Conservation (phyloP, 148 eudicot genomes). For the Vaccinium macrocarpon region DNA sequence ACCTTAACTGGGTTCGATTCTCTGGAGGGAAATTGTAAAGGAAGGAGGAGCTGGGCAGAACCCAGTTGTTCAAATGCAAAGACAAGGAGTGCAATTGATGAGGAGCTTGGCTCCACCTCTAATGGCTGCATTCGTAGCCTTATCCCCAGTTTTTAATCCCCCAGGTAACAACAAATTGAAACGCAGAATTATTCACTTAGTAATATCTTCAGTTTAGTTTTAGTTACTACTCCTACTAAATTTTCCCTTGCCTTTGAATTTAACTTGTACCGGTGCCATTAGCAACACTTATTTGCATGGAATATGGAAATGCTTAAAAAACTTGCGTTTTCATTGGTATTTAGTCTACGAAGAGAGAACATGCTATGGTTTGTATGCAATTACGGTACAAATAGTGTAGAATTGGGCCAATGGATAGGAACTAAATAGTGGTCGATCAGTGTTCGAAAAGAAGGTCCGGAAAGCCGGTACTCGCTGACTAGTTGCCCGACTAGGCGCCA, state of each 20-base stretch:
- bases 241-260: neutral
- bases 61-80: slow-evolving; percentile 10
- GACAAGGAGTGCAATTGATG: neutral
- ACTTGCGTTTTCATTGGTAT: neutral
- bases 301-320: neutral
- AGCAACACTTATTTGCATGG: neutral
- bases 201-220: too few species aligned
- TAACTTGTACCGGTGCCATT: neutral
- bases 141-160: slow-evolving; percentile 30
- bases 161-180: slow-evolving; percentile 19
- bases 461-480: too few species aligned
- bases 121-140: slow-evolving; percentile 34
- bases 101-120: slow-evolving; percentile 25
- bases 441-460: too few species aligned
- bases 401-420: neutral
- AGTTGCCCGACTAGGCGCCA: too few species aligned
- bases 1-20: neutral
- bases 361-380: neutral
- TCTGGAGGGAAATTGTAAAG: slow-evolving; percentile 29
- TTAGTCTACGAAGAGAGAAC: neutral
- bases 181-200: neutral
- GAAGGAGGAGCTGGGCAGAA: slow-evolving; percentile 17
- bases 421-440: too few species aligned
- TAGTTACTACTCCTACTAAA: neutral
- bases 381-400: neutral